Conservation (phyloP, 2,329 filamentous ascomycete species). For the Pseudogymnoascus sp. region DNA sequence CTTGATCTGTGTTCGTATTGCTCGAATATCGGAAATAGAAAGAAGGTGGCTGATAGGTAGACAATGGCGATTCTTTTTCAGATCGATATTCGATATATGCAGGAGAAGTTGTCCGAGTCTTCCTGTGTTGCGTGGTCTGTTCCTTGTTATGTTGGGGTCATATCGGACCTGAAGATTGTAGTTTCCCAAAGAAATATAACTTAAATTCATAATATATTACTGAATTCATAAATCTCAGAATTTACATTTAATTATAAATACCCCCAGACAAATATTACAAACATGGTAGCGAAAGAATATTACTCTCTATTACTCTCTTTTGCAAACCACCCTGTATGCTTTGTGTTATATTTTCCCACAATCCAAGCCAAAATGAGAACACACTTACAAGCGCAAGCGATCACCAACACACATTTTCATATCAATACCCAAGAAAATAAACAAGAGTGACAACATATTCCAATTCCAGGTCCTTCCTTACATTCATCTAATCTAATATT, state of each 20-base stretch:
- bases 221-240: neutral
- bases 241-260: neutral
- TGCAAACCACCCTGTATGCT: neutral
- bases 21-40: neutral
- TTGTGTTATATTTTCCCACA: neutral
- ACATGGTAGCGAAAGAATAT: neutral
- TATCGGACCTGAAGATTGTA: neutral
- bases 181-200: neutral
- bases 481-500: neutral
- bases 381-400: neutral
- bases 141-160: neutral
- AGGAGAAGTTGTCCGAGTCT: neutral
- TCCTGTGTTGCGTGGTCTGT: neutral
- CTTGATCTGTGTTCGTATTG: neutral
- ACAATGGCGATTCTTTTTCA: neutral
- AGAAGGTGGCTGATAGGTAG: neutral
- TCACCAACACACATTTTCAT: neutral
- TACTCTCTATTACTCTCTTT: neutral
- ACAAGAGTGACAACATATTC: neutral
- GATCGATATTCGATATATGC: neutral
- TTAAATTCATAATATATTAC: neutral
- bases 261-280: neutral
- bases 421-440: neutral
- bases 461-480: neutral
- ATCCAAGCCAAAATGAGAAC: neutral